Conservation (phyloP, 2,329 filamentous ascomycete genomes). For the Tolypocladium cylindrosporum region DNA sequence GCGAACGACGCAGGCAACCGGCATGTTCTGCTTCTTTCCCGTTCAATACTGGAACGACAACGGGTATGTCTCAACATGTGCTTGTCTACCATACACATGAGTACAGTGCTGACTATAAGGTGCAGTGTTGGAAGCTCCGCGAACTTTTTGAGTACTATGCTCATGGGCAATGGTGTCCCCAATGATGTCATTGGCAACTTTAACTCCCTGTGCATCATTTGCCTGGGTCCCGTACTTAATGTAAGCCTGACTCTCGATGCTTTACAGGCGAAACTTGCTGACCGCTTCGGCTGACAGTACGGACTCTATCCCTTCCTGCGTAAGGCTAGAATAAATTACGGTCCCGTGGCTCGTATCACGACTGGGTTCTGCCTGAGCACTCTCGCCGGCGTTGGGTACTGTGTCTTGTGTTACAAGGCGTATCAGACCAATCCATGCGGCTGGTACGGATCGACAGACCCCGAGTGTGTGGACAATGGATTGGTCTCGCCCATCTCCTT, state of each 20-base stretch:
- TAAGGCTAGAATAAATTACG: slow-evolving; percentile 41
- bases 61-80: slow-evolving; percentile 7
- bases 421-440: slow-evolving; percentile 44
- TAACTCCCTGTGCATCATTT: slow-evolving; percentile 48
- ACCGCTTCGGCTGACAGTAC: slow-evolving; percentile 3
- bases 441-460: slow-evolving; percentile 13
- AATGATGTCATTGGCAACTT: slow-evolving; percentile 54
- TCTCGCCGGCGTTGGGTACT: slow-evolving; percentile 43
- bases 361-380: slow-evolving; percentile 42
- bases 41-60: slow-evolving; percentile 29
- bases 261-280: not conserved
- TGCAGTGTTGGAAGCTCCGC: slow-evolving; percentile 20
- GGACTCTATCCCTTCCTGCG: slow-evolving; percentile 47
- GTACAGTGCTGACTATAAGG: not conserved
- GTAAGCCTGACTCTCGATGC: slow-evolving; percentile 1
- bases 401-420: slow-evolving; percentile 47
- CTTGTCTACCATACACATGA: not conserved
- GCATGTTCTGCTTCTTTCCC: slow-evolving; percentile 31
- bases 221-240: slow-evolving; percentile 23
- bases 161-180: slow-evolving; percentile 38
- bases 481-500: slow-evolving; percentile 13
- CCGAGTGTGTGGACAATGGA: slow-evolving; percentile 10
- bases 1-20: slow-evolving; percentile 34
- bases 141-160: slow-evolving; percentile 28
- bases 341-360: slow-evolving; percentile 46